These are phyloP conservation scores for Fusarium phyllophilum DNA, from an alignment of 2,329 filamentous ascomycete genomes.

Conservation along the genomic window DNA sequence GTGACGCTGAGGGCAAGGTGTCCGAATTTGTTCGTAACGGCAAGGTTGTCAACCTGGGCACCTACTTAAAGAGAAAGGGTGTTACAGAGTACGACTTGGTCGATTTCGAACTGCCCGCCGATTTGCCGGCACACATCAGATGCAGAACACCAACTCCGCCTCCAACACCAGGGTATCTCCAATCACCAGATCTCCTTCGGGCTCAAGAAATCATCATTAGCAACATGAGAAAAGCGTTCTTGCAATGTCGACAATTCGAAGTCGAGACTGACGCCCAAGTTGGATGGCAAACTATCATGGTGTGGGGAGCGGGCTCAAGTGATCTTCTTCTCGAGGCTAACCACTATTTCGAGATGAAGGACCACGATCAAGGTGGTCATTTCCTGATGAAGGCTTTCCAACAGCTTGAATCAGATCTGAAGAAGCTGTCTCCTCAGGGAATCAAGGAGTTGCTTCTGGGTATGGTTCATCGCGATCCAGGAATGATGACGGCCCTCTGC, in stretches of 20 bases:
- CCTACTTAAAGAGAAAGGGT: conserved; percentile 63
- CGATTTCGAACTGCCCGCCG: conserved; percentile 56
- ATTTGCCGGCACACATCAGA: conserved; percentile 56
- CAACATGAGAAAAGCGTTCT: conserved; percentile 57
- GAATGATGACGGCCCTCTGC: conserved; percentile 58
- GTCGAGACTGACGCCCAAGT: conserved; percentile 51
- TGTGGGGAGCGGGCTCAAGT: conserved; percentile 57
- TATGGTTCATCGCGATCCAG: conserved; percentile 57
- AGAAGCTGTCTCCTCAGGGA: conserved; percentile 55
- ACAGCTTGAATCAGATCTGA: conserved; percentile 55
- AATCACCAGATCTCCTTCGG: conserved; percentile 55
- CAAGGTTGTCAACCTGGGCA: conserved; percentile 61
- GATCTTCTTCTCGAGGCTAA: conserved; percentile 57
- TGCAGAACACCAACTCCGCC: conserved; percentile 59
- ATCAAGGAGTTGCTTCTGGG: conserved; percentile 56
- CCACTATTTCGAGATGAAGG: conserved; percentile 54
- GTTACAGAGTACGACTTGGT: conserved; percentile 64
- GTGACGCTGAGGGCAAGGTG: conserved; percentile 63
- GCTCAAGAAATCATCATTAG: conserved; percentile 57
- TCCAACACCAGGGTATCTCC: conserved; percentile 54
- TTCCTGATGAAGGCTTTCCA: conserved; percentile 56
- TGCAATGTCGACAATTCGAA: conserved; percentile 57
- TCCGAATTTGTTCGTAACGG: conserved; percentile 64
- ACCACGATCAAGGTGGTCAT: conserved; percentile 53
- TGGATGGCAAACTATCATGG: conserved; percentile 55